Evolutionary conservation across 2,329 filamentous ascomycete species (phyloP).

Genomic region (Sporothrix phasma): DNA sequence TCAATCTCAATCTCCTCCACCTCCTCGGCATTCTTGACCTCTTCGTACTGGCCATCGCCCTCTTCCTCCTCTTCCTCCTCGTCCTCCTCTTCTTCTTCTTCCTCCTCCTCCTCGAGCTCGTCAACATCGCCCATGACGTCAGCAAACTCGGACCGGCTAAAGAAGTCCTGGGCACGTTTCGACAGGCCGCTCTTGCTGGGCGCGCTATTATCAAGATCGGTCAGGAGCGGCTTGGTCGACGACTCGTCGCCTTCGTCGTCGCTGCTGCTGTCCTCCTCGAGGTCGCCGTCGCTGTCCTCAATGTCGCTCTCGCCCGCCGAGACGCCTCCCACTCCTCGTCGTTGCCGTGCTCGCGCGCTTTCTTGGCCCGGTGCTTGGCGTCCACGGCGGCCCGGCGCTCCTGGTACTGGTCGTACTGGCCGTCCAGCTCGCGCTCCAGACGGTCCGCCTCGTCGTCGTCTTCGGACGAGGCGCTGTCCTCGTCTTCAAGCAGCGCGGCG

Average conservation of each 20-base stretch:
- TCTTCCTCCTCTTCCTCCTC: conserved; percentile 35
- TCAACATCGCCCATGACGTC: conserved; percentile 61
- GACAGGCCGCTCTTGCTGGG: conserved; percentile 55
- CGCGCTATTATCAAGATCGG: conserved; percentile 48
- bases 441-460: conserved; percentile 68
- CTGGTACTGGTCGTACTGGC: conserved; percentile 77
- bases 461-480: conserved; percentile 45
- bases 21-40: not conserved
- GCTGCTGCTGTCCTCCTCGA: conserved; percentile 53
- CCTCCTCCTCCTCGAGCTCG: conserved; percentile 30
- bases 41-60: conserved; percentile 11
- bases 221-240: conserved; percentile 39
- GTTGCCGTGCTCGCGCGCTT: conserved; percentile 67
- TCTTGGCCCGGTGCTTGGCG: conserved; percentile 84
- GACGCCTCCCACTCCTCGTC: conserved; percentile 87
- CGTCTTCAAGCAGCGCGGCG: conserved; percentile 42
- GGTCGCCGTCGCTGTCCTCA: conserved; percentile 39
- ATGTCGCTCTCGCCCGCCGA: conserved; percentile 49
- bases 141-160: conserved; percentile 90
- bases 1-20: conserved; percentile 7
- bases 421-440: conserved; percentile 76
- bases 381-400: conserved; percentile 70
- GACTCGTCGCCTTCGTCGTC: conserved; percentile 48
- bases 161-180: conserved; percentile 77
- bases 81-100: conserved; percentile 36